These are phyloP conservation scores for Xeromyces bisporus DNA, from an alignment of 495 filamentous ascomycete species.

Conservation along the genomic window DNA sequence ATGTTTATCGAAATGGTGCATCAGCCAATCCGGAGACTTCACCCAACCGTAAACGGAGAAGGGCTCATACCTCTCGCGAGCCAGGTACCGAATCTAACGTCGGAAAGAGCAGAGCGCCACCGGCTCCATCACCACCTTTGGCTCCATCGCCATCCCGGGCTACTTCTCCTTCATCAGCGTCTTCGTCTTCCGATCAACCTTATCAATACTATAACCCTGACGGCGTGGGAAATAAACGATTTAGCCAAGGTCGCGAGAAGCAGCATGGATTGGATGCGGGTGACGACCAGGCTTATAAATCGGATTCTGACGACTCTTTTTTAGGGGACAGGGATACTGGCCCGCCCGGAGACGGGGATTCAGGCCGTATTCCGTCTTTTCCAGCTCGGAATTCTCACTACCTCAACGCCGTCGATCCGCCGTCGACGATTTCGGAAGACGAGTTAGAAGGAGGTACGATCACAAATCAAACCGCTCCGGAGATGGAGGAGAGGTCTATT, in stretches of 20 bases:
- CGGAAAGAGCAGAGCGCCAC: not conserved
- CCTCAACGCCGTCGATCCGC: conserved; percentile 13
- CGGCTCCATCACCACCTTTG: not conserved
- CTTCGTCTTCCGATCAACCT: not conserved
- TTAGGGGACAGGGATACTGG: conserved; percentile 31
- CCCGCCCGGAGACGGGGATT: conserved; percentile 18
- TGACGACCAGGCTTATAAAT: conserved; percentile 8
- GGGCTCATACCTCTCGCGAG: not conserved
- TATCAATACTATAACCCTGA: conserved; percentile 26
- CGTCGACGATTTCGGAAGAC: conserved; percentile 11
- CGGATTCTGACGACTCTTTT: conserved; percentile 26
- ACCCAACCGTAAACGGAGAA: conserved; percentile 7
- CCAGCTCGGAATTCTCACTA: conserved; percentile 11
- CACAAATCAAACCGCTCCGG: conserved; percentile 4
- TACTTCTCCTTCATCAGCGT: no score
- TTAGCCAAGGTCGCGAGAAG: conserved; percentile 26
- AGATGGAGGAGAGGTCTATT: conserved; percentile 7
- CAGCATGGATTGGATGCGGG: conserved; percentile 15
- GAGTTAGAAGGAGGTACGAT: conserved; percentile 8
- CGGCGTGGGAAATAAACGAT: conserved; percentile 24
- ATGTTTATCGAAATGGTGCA: conserved; percentile 10
- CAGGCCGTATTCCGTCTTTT: conserved; percentile 27
- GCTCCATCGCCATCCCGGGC: conserved; percentile 1
- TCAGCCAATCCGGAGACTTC: conserved; percentile 18
- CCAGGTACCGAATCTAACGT: not conserved